Evolutionary conservation across 805 yeast species (phyloP).

Genomic region (Suhomyces canberraensis): DNA sequence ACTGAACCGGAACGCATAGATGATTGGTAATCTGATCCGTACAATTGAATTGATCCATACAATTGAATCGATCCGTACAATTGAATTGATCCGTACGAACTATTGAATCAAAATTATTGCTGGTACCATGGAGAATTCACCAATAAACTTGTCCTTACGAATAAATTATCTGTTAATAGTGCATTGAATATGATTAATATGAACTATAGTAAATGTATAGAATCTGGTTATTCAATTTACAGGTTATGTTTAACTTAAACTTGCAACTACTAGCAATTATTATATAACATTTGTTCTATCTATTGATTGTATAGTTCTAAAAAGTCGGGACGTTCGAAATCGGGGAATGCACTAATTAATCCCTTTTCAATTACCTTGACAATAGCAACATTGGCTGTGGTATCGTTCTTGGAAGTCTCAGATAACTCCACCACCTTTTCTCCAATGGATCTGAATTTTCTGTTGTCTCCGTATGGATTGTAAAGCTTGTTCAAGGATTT

Average conservation of each 20-base stretch:
- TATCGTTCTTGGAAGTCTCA: constrained; percentile 31
- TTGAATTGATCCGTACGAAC: neutral
- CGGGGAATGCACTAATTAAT: constrained; percentile 31
- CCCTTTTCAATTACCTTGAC: constrained; percentile 40
- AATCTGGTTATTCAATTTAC: too few relatives aligned
- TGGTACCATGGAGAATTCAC: too few relatives aligned
- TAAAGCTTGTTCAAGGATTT: constrained; percentile 40
- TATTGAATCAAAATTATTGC: neutral
- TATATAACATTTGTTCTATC: too few relatives aligned
- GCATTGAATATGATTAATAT: neutral
- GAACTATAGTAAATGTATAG: too few relatives aligned
- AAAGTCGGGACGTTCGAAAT: constrained; percentile 18
- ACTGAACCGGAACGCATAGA: too few relatives aligned
- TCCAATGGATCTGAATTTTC: constrained; percentile 19
- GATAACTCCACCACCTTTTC: constrained; percentile 32
- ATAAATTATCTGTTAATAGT: too few relatives aligned
- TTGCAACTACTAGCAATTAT: too few relatives aligned
- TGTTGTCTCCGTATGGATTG: constrained; percentile 20
- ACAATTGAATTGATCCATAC: too few relatives aligned
- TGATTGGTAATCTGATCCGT: too few relatives aligned
- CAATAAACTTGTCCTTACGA: too few relatives aligned
- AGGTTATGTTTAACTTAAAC: too few relatives aligned
- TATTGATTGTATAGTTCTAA: constrained; percentile 3
- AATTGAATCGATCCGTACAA: too few relatives aligned
- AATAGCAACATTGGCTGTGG: constrained; percentile 43